phyloP scores from a whole-genome alignment of 2,329 filamentous ascomycete genomes.

The Colletotrichum sp. region DNA sequence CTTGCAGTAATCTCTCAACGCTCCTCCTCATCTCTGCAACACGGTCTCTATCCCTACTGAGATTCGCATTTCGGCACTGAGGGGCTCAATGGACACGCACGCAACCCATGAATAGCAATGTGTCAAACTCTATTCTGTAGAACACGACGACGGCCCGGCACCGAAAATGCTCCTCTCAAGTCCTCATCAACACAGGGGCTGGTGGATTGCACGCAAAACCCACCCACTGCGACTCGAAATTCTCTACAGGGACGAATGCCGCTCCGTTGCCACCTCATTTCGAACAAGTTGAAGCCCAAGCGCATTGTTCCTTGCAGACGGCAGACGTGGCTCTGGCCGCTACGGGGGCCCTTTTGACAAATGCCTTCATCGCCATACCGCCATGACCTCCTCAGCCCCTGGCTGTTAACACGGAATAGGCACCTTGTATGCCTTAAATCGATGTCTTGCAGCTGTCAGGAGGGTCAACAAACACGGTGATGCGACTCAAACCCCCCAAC shows the following conservation, averaged over 20 bases:
- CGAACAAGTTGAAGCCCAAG: background rate
- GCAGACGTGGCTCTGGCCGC: background rate
- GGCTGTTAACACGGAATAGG: background rate
- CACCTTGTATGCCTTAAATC: background rate
- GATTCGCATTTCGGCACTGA: background rate
- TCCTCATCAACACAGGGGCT: background rate
- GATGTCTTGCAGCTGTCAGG: slow-evolving; percentile 20
- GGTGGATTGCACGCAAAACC: background rate
- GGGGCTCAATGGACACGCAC: background rate
- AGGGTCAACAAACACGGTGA: background rate
- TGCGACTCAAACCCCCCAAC: slow-evolving; percentile 1
- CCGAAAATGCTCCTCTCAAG: background rate
- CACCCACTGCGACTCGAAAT: background rate
- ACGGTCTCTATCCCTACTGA: background rate
- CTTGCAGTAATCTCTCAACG: background rate
- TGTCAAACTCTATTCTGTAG: background rate
- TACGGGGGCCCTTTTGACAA: background rate
- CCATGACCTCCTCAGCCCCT: background rate
- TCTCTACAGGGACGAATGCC: background rate
- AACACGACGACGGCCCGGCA: background rate
- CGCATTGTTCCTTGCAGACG: background rate
- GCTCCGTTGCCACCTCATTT: background rate
- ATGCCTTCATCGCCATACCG: background rate
- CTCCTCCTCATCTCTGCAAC: background rate
- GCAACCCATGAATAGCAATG: background rate